A percentile compares a stretch with the other conserved stretches of the same genome.
These are phyloP conservation scores for Sclerotinia nivalis DNA, from an alignment of 2,329 filamentous ascomycete species.

Conservation along the genomic window DNA sequence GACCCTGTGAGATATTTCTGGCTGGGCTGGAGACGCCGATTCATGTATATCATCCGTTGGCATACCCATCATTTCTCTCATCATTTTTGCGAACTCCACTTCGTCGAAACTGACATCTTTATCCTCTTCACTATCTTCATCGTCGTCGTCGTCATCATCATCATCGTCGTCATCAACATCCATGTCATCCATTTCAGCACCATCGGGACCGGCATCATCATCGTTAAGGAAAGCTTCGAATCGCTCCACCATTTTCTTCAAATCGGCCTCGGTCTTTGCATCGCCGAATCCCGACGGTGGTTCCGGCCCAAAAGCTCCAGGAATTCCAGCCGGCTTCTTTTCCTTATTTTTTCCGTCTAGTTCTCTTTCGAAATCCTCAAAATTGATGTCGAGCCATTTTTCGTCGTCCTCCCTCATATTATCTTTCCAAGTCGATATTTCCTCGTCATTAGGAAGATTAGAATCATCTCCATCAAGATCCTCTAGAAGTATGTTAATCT, in stretches of 20 bases:
- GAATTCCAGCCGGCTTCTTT: slow-evolving; percentile 39
- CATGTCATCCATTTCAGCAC: slow-evolving; percentile 72
- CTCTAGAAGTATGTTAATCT: slow-evolving; percentile 73
- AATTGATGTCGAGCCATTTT: slow-evolving; percentile 89
- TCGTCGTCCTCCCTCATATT: slow-evolving; percentile 73
- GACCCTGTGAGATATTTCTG: slow-evolving; percentile 24
- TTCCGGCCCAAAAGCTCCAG: slow-evolving; percentile 36
- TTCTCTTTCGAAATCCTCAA: slow-evolving; percentile 83
- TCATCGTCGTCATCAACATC: slow-evolving; percentile 57
- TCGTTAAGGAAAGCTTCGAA: slow-evolving; percentile 92
- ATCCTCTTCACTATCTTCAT: slow-evolving; percentile 65
- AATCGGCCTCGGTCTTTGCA: slow-evolving; percentile 66
- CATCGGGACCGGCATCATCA: slow-evolving; percentile 76
- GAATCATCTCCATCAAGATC: slow-evolving; percentile 54
- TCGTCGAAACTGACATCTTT: slow-evolving; percentile 81
- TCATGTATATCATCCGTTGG: slow-evolving; percentile 41
- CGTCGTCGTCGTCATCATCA: slow-evolving; percentile 52
- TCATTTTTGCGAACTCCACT: slow-evolving; percentile 79
- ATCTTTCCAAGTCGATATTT: slow-evolving; percentile 71
- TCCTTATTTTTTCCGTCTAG: slow-evolving; percentile 55
- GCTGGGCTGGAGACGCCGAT: slow-evolving; percentile 9
- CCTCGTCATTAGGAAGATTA: slow-evolving; percentile 66
- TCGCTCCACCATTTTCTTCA: slow-evolving; percentile 89
- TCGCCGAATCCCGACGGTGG: slow-evolving; percentile 60
- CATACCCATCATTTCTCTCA: slow-evolving; percentile 87